phyloP scores from a whole-genome alignment of 1,284 basidiomycete genomes.

The Ustilago curta region DNA sequence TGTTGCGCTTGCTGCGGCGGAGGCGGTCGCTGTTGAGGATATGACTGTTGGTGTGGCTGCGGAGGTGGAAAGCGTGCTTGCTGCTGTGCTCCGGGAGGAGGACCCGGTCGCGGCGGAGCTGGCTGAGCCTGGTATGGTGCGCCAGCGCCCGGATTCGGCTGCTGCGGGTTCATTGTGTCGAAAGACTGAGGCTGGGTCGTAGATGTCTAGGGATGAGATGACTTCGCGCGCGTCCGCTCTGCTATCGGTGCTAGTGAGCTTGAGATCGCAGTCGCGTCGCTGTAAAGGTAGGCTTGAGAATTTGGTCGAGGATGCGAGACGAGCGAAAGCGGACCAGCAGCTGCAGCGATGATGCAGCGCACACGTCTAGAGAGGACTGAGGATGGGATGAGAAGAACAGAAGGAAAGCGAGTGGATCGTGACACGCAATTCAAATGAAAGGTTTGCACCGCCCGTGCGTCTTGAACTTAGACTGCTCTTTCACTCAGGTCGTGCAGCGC shows the following conservation, averaged over 20 bases:
- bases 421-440: constrained; percentile 5
- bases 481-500: background rate
- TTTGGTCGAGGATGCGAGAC: background rate
- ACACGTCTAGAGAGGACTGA: too few species aligned
- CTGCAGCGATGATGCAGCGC: background rate
- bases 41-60: constrained; percentile 32
- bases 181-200: background rate
- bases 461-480: too few species aligned
- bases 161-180: constrained; percentile 28
- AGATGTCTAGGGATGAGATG: background rate
- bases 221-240: background rate
- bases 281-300: background rate
- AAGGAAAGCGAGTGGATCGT: background rate
- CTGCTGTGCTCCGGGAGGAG: constrained; percentile 18
- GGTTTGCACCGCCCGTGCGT: constrained; percentile 19
- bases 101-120: constrained; percentile 27
- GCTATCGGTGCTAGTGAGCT: background rate
- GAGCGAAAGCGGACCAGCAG: background rate
- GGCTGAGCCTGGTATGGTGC: constrained; percentile 26
- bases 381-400: constrained; percentile 5
- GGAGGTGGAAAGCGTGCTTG: constrained; percentile 21
- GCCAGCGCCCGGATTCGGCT: constrained; percentile 14
- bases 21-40: constrained; percentile 24
- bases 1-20: constrained; percentile 27
- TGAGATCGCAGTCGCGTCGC: background rate